Evolutionary conservation across 768 basidiomycete species (phyloP), one percentile per base, ranked within the genome.

Genomic region (Hydnum rufescens): DNA sequence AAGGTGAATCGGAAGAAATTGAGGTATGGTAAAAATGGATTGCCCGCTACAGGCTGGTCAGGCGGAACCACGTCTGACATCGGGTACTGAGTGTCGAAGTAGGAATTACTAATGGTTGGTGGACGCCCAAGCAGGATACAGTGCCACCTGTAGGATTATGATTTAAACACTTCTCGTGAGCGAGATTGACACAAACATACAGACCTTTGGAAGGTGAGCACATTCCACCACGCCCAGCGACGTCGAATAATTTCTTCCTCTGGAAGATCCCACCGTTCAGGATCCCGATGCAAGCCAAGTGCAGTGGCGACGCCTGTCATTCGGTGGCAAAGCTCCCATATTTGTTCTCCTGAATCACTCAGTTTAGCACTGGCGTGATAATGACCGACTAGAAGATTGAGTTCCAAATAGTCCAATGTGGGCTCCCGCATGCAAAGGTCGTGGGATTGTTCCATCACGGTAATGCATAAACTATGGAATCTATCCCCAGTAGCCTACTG

Each of bases 211-310:
- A 86, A 70, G 51, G 84, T 68, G 32, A 88, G 65, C 55, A 84
- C 82, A 64, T 88, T 82, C 85, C 85, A 88, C 85, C 85, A 88
- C 4, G 82, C 82, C 85, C 85, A 87, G 51, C 85, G 70, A 49
- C 86, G 70, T 53, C 85, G 72, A 62, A 87, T 85, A 32, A 82
- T 78, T 5, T 77, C 66, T 54, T 77, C 77, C 53, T 71, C 70
- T 49, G 72, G 74, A 71, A 54, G 46, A 49, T 36, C 72, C 72
- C 77, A 84, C 61, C 78, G 77, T 42, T 74, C 77, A n/a, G 85
- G 85, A 64, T 88, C 86, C 19, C 86, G 76, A 64, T 88, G 85
- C 4, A 88, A 66, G 5, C 86, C 86, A 77, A 88, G 78, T 8
- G 84, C 85, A 57, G 76, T 80, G 4, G 72, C 82, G 54, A 85